Percentiles rank a stretch among this genome's conserved stretches.
phyloP scores from a whole-genome alignment of 345 rosid genomes.

The Salix suchowensis region DNA sequence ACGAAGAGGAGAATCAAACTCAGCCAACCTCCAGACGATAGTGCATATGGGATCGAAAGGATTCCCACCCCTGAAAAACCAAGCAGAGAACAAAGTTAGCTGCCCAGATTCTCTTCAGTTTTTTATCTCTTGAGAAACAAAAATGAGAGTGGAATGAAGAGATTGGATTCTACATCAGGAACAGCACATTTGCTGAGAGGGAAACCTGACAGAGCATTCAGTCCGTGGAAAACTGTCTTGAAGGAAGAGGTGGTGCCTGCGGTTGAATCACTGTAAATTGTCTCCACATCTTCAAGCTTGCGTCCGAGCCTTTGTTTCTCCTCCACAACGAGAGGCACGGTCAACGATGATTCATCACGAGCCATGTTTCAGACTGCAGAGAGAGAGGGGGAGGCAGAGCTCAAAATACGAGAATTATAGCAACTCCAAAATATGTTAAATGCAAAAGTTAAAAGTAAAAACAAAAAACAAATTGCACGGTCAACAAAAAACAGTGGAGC shows the following conservation, averaged over 20 bases:
- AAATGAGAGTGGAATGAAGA: background rate
- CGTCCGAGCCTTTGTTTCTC: background rate
- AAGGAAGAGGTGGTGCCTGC: conserved; percentile 38
- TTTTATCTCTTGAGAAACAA: too few species aligned
- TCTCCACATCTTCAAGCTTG: conserved; percentile 31
- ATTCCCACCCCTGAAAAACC: conserved; percentile 73
- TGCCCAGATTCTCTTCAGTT: too few species aligned
- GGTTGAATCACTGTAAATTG: conserved; percentile 1
- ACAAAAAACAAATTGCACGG: too few species aligned
- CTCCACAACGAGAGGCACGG: conserved; percentile 17
- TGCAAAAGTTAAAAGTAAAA: too few species aligned
- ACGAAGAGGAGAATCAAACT: conserved; percentile 59
- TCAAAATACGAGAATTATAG: too few species aligned
- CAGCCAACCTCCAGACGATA: conserved; percentile 91
- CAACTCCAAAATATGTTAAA: too few species aligned
- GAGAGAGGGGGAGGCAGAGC: too few species aligned
- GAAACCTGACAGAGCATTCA: conserved; percentile 68
- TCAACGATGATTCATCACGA: background rate
- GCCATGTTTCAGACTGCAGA: background rate
- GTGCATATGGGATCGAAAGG: conserved; percentile 75
- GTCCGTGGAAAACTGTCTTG: conserved; percentile 57
- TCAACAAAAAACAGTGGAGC: too few species aligned
- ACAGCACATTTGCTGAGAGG: too few species aligned
- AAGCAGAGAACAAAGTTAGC: background rate
- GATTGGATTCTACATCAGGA: background rate